phyloP scores from a whole-genome alignment of 495 filamentous ascomycete genomes.

The Aeminium ludgeri region DNA sequence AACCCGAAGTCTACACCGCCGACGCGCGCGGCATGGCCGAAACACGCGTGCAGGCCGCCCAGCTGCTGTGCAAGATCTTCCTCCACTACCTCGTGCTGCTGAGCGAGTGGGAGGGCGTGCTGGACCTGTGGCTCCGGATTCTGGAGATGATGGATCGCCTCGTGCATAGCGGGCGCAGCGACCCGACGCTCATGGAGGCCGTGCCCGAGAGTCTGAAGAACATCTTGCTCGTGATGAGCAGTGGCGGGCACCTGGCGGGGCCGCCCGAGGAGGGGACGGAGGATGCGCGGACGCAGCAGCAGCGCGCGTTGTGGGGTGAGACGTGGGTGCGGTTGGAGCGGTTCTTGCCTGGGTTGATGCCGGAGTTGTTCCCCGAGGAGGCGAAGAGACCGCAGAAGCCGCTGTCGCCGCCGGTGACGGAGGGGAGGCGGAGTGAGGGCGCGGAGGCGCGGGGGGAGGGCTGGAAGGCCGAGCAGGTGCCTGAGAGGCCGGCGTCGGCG shows the following conservation, averaged over 20 bases:
- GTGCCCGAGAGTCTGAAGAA: slow-evolving; percentile 95
- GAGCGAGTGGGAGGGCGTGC: slow-evolving; percentile 75
- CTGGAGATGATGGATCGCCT: slow-evolving; percentile 88
- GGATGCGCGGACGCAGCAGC: slow-evolving; percentile 21
- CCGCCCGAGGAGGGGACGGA: slow-evolving; percentile 20
- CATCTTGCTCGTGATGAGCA: slow-evolving; percentile 88
- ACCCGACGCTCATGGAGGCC: slow-evolving; percentile 52
- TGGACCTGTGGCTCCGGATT: slow-evolving; percentile 83
- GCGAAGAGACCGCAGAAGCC: neutral
- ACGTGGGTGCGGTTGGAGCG: slow-evolving; percentile 82
- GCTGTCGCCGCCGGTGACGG: too few relatives aligned
- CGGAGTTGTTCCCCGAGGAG: slow-evolving; percentile 28
- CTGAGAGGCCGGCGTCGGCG: slow-evolving; percentile 3
- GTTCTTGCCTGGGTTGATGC: slow-evolving; percentile 63
- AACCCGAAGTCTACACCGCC: slow-evolving; percentile 87
- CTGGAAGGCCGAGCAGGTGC: neutral
- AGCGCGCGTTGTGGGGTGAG: slow-evolving; percentile 51
- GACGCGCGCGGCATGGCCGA: slow-evolving; percentile 91
- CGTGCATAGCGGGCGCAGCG: slow-evolving; percentile 64
- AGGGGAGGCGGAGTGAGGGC: too few relatives aligned
- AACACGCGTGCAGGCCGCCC: slow-evolving; percentile 82
- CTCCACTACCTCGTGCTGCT: slow-evolving; percentile 79
- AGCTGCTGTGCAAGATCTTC: slow-evolving; percentile 85
- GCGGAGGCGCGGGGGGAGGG: neutral
- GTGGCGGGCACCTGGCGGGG: slow-evolving; percentile 59